Base-by-base conservation (phyloP, 2,329 filamentous ascomycete species). In the Aureobasidium melanogenum region DNA sequence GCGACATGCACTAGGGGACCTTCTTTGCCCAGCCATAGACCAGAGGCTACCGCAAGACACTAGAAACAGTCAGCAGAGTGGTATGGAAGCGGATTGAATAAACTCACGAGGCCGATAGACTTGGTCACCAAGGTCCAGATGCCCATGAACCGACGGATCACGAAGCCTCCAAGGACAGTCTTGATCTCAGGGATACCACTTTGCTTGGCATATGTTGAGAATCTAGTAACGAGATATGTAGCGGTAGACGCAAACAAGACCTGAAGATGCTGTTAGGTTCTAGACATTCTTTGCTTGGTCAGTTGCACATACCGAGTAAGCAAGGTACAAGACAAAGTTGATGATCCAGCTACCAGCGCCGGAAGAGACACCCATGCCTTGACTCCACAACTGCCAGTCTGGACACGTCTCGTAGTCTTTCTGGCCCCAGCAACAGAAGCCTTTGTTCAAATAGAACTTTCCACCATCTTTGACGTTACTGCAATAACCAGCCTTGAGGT, bases 151-250 rank as follows among this genome's bases (percentile, higher is more conserved):
- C 87, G 84, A 63, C 87, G 83, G 64, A 99, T 97, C 34, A 99
- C 87, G 72, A 97, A 97, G 6, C 93, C 93, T 43, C 93, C 93
- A 59, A 99, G 78, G 9, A 99, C 84, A 2, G 92, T 97, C 79
- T 99, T 99, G 76, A 99, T 95, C 78, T 99, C 93, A 6, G 93
- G 91, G 67, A 99, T 97, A 75, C 93, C 93, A 72, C 91, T 96
- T 70, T 97, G 93, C 72, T 89, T 93, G 51, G 93, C 93, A 74
- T 96, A 90, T 5, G 88, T 80, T 26, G 90, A 91, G 74, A 92
- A 97, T 67, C 88, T 84, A 68, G 88, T 85, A 15, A 97, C 92
- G 59, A 97, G 77, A 58, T 92, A 71, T 58, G 88, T 89, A 10
- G 94, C 91, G 62, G 82, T 84, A 39, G 85, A 80, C 28, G 93